Evolutionary conservation across 495 filamentous ascomycete genomes (phyloP).

Genomic region (Penicillium silybi): DNA sequence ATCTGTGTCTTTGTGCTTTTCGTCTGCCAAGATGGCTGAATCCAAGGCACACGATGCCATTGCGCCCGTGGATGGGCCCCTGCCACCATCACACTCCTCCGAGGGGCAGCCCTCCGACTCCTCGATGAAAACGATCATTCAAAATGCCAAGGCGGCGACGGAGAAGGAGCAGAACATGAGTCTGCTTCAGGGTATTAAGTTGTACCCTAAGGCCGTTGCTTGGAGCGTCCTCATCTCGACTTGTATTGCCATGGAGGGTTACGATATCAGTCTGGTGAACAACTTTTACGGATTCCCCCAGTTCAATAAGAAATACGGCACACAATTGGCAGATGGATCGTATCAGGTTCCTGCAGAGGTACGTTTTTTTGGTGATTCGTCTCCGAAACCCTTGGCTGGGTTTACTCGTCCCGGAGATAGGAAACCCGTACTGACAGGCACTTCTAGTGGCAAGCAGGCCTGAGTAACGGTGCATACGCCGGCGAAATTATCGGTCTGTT

Average conservation of each 20-base stretch:
- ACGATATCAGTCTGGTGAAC: constrained; percentile 52
- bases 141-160: constrained; percentile 42
- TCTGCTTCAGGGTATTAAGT: constrained; percentile 40
- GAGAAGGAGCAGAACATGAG: constrained; percentile 48
- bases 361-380: constrained; percentile 10
- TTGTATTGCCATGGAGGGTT: constrained; percentile 56
- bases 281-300: constrained; percentile 46
- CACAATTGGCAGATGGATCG: constrained; percentile 46
- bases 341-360: constrained; percentile 63
- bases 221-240: constrained; percentile 55
- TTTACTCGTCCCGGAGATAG: background rate
- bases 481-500: constrained; percentile 75
- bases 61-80: constrained; percentile 20
- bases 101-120: constrained; percentile 20
- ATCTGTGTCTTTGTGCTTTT: constrained; percentile 22
- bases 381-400: background rate
- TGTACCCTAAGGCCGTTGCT: constrained; percentile 55
- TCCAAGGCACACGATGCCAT: constrained; percentile 25
- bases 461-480: constrained; percentile 62
- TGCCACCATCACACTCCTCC: constrained; percentile 8
- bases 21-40: constrained; percentile 17
- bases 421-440: background rate
- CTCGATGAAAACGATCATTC: constrained; percentile 35
- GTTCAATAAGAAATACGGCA: constrained; percentile 70
- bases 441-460: constrained; percentile 65